A percentile compares a stretch with the other conserved stretches of the same genome.
Evolutionary conservation across 2,329 filamentous ascomycete species (phyloP).

Genomic region (Podosphaera xanthii): DNA sequence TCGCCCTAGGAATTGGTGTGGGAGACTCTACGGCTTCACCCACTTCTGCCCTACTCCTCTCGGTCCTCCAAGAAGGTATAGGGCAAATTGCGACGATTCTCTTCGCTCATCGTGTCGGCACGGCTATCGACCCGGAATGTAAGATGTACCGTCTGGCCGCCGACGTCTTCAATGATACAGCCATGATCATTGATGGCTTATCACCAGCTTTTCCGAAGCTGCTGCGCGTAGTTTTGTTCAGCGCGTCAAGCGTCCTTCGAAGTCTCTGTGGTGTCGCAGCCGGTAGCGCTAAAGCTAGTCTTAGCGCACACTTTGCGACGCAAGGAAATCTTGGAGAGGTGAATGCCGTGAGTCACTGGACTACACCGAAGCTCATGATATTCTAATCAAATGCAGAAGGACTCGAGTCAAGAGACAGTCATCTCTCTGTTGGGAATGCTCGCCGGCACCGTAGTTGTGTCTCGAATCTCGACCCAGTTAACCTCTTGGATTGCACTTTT

Average conservation of each 20-base stretch:
- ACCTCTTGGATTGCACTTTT: conserved; percentile 57
- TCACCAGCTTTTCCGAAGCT: conserved; percentile 38
- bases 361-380: neutral
- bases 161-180: conserved; percentile 47
- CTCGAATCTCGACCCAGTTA: conserved; percentile 42
- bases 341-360: conserved; percentile 38
- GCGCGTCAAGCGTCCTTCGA: conserved; percentile 35
- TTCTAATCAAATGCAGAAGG: conserved; percentile 26
- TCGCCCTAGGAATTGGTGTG: conserved; percentile 33
- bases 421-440: conserved; percentile 78
- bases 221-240: conserved; percentile 31
- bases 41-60: conserved; percentile 40
- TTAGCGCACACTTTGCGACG: conserved; percentile 78
- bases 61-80: conserved; percentile 40
- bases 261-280: conserved; percentile 75
- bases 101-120: conserved; percentile 45
- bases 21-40: conserved; percentile 42
- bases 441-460: conserved; percentile 60
- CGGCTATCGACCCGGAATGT: conserved; percentile 46
- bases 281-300: conserved; percentile 68
- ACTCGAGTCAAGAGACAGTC: conserved; percentile 85
- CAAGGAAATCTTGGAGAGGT: conserved; percentile 77
- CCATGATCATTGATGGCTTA: conserved; percentile 47
- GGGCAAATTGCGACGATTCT: conserved; percentile 45
- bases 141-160: conserved; percentile 49